Evolutionary conservation across 2,329 filamentous ascomycete genomes (phyloP).

Genomic region (Aspergillus awamori): DNA sequence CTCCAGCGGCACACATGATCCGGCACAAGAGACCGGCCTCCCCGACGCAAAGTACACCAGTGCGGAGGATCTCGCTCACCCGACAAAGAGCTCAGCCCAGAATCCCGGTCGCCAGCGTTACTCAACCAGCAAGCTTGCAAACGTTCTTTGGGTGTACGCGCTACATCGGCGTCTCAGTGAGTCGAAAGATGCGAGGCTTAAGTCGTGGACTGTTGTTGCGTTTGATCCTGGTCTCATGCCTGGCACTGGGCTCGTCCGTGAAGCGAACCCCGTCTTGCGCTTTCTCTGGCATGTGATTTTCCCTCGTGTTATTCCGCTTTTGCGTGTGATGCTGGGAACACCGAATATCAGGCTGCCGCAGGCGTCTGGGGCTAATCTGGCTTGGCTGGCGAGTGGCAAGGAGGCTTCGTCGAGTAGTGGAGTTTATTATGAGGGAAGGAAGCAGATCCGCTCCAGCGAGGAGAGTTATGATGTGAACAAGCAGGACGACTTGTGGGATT

Average conservation of each 20-base stretch:
- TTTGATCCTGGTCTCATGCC: conserved; percentile 8
- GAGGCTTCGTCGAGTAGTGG: conserved; percentile 36
- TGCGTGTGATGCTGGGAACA: background rate
- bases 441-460: conserved; percentile 45
- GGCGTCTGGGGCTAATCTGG: conserved; percentile 4
- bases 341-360: conserved; percentile 6
- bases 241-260: conserved; percentile 4
- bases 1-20: conserved; percentile 53
- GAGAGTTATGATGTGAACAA: conserved; percentile 50
- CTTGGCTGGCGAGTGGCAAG: conserved; percentile 39
- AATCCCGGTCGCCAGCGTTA: conserved; percentile 47
- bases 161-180: conserved; percentile 42
- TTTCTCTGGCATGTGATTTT: conserved; percentile 4
- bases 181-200: conserved; percentile 13
- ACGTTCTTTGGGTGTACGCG: conserved; percentile 54
- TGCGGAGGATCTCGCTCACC: conserved; percentile 51
- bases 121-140: conserved; percentile 51
- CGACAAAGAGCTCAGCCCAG: conserved; percentile 31
- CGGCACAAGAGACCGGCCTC: conserved; percentile 46
- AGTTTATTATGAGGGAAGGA: conserved; percentile 50
- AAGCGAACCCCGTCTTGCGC: background rate
- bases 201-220: conserved; percentile 28
- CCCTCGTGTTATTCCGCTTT: background rate
- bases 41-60: conserved; percentile 49
- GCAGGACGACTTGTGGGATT: conserved; percentile 55